Evolutionary conservation across 2,329 filamentous ascomycete genomes (phyloP).

Genomic region (Cladosporium sphaerospermum): DNA sequence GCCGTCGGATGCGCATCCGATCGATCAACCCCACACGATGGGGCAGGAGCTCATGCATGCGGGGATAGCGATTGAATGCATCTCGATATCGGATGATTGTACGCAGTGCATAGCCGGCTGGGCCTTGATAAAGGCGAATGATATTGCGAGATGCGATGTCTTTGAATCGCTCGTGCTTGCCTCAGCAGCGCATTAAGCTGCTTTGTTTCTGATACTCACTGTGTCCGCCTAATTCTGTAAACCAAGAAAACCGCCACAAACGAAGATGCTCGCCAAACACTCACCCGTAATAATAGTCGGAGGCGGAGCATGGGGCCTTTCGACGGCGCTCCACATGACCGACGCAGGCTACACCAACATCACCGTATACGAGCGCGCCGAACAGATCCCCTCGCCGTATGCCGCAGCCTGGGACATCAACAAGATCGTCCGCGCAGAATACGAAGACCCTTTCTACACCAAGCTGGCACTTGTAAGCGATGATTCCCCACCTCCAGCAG

Average conservation of each 20-base stretch:
- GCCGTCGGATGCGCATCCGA: too few relatives aligned
- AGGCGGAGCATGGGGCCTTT: constrained; percentile 47
- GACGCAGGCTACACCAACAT: constrained; percentile 41
- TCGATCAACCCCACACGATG: too few relatives aligned
- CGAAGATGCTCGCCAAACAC: constrained; percentile 9
- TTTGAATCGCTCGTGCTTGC: too few relatives aligned
- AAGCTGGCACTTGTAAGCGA: constrained; percentile 52
- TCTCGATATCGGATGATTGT: too few relatives aligned
- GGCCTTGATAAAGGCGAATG: too few relatives aligned
- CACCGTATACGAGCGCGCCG: constrained; percentile 42
- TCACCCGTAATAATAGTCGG: constrained; percentile 28
- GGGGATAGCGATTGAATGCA: too few relatives aligned
- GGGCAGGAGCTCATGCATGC: too few relatives aligned
- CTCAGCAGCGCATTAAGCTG: too few relatives aligned
- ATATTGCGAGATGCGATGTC: too few relatives aligned
- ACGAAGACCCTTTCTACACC: constrained; percentile 69
- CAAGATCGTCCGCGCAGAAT: constrained; percentile 61
- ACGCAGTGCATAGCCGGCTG: too few relatives aligned
- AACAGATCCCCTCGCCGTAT: constrained; percentile 42
- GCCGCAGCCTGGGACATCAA: constrained; percentile 36
- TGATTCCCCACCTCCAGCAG: background rate
- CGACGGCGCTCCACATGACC: constrained; percentile 44
- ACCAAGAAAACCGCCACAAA: background rate
- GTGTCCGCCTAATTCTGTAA: background rate
- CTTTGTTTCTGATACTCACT: too few relatives aligned